phyloP scores from a whole-genome alignment of 345 rosid species.

The Physaria fendleri region DNA sequence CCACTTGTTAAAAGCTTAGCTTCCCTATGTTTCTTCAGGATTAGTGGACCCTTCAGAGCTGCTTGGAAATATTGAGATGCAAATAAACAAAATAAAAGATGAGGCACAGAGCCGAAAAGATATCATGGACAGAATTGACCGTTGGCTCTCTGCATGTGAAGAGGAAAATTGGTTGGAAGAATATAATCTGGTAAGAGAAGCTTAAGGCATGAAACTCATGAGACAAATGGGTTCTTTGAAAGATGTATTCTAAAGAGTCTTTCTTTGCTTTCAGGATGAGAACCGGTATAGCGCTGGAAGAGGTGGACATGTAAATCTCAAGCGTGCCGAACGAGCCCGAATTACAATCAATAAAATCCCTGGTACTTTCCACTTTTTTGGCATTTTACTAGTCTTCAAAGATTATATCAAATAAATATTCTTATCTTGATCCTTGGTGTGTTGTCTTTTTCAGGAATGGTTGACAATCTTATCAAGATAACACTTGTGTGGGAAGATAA shows the following conservation, averaged over 20 bases:
- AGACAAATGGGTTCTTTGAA: not conserved
- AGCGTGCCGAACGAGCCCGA: constrained; percentile 90
- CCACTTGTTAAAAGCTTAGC: not conserved
- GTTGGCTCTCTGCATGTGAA: constrained; percentile 93
- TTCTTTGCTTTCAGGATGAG: constrained; percentile 48
- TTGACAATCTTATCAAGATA: constrained; percentile 71
- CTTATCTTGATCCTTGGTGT: not conserved
- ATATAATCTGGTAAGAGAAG: constrained; percentile 60
- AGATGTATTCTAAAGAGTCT: not conserved
- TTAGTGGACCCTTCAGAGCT: constrained; percentile 91
- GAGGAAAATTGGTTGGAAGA: constrained; percentile 98
- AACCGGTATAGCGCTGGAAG: constrained; percentile 83
- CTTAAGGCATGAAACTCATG: not conserved
- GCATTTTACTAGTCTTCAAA: not conserved
- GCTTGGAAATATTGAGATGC: constrained; percentile 68
- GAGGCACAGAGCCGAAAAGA: constrained; percentile 86
- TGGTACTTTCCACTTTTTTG: constrained; percentile 35
- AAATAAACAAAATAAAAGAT: constrained; percentile 68
- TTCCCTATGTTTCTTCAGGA: constrained; percentile 39
- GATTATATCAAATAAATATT: not conserved
- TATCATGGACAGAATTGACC: constrained; percentile 84
- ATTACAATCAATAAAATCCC: constrained; percentile 77
- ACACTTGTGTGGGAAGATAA: constrained; percentile 81
- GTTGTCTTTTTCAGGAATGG: constrained; percentile 51
- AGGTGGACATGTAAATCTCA: constrained; percentile 90